Conservation (phyloP, 768 basidiomycete genomes). For the Collybia mongolica region DNA sequence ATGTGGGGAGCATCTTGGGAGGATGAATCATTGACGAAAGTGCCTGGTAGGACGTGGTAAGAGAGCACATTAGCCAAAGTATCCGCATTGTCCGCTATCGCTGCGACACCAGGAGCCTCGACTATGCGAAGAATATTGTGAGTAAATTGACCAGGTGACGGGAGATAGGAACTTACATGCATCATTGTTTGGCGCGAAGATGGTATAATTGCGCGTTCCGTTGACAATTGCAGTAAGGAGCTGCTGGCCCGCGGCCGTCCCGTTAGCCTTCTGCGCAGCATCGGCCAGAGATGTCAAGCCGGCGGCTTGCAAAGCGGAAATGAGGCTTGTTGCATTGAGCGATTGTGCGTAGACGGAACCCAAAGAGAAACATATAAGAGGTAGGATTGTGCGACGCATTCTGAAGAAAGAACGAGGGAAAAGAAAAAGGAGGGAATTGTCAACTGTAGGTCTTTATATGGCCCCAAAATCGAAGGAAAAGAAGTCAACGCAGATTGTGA, state of each 20-base stretch:
- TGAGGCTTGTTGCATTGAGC: conserved; percentile 8
- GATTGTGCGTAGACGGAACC: conserved; percentile 9
- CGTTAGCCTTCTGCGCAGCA: conserved; percentile 4
- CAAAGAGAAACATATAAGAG: conserved; percentile 4
- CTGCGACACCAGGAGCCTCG: conserved; percentile 5
- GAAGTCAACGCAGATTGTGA: too few relatives aligned
- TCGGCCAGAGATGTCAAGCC: conserved; percentile 12
- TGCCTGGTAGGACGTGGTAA: conserved; percentile 19
- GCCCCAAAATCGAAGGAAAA: not conserved
- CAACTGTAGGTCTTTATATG: conserved; percentile 7
- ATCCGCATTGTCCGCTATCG: conserved; percentile 1
- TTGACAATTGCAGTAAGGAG: conserved; percentile 9
- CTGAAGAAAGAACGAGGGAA: not conserved
- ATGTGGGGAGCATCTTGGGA: conserved; percentile 20
- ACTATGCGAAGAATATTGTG: conserved; percentile 5
- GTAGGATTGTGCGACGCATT: conserved; percentile 6
- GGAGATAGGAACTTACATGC: conserved; percentile 13
- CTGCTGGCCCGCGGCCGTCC: conserved; percentile 9
- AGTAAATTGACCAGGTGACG: not conserved
- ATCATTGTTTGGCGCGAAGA: conserved; percentile 19
- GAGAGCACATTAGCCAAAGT: conserved; percentile 13
- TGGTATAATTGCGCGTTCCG: conserved; percentile 11
- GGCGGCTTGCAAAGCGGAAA: conserved; percentile 8
- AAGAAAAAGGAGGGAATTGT: not conserved
- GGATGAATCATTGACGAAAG: conserved; percentile 9